Evolutionary conservation across 2,329 filamentous ascomycete species (phyloP).

Genomic region (Penicillium brasilianum): DNA sequence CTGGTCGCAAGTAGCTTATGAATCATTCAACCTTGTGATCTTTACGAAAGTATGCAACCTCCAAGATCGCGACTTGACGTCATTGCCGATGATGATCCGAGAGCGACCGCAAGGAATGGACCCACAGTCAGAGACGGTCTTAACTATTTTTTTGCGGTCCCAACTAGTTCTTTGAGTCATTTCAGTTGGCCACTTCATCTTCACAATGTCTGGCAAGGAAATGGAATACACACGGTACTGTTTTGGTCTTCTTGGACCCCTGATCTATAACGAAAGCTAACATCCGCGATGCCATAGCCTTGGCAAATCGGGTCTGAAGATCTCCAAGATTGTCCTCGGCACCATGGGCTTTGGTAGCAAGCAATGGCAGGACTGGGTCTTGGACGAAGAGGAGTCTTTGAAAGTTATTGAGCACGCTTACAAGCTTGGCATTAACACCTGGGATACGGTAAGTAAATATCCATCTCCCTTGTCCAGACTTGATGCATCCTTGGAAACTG

Average conservation of each 20-base stretch:
- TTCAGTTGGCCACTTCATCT: background rate
- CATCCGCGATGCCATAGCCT: slow-evolving; percentile 37
- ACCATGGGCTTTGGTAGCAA: slow-evolving; percentile 55
- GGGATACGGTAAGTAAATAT: slow-evolving; percentile 43
- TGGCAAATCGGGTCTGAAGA: slow-evolving; percentile 60
- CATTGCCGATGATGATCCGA: slow-evolving; percentile 6
- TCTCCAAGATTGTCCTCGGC: slow-evolving; percentile 63
- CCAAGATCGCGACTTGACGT: slow-evolving; percentile 5
- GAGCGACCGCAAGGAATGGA: background rate
- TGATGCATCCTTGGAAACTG: background rate
- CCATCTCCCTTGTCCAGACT: background rate
- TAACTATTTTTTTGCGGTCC: background rate
- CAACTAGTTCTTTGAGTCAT: background rate
- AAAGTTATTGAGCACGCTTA: slow-evolving; percentile 44
- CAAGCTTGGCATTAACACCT: slow-evolving; percentile 47
- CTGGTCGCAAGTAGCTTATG: background rate
- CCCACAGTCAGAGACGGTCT: background rate
- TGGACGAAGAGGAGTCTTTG: slow-evolving; percentile 44
- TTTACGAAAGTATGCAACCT: background rate
- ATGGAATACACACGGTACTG: slow-evolving; percentile 42
- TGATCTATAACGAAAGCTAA: slow-evolving; percentile 2
- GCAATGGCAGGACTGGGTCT: slow-evolving; percentile 45
- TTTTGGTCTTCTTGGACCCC: background rate
- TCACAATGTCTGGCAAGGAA: slow-evolving; percentile 32
- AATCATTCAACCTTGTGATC: background rate